Conservation (phyloP, 331 rosid species). For the Pyrus hybrid region DNA sequence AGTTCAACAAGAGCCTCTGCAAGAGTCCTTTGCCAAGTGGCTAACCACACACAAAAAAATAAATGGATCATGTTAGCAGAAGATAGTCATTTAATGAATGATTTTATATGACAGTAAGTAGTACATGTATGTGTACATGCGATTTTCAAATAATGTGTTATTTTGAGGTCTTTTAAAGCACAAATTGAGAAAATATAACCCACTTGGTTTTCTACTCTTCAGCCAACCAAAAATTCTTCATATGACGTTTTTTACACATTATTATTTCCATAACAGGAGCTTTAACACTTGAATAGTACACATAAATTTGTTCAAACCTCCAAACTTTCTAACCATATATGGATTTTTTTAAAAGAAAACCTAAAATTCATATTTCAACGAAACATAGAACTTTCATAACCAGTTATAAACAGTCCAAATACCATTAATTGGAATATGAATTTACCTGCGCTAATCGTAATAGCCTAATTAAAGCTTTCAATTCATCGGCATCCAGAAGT, state of each 20-base stretch:
- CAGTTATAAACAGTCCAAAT: not conserved
- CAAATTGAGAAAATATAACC: not conserved
- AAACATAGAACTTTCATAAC: too few species aligned
- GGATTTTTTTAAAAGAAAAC: not conserved
- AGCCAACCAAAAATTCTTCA: too few species aligned
- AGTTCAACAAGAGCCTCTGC: constrained; percentile 88
- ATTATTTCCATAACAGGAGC: too few species aligned
- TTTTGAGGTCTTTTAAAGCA: not conserved
- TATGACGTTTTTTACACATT: not conserved
- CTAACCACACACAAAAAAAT: constrained; percentile 31
- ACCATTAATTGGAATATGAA: not conserved
- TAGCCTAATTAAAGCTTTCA: constrained; percentile 86
- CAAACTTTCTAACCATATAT: not conserved
- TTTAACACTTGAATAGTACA: too few species aligned
- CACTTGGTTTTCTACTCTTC: not conserved
- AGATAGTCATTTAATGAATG: not conserved
- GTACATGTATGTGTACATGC: not conserved
- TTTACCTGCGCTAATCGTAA: constrained; percentile 88
- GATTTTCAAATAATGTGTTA: not conserved
- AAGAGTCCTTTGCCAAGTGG: constrained; percentile 98
- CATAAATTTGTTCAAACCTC: too few species aligned
- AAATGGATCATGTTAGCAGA: constrained; percentile 7
- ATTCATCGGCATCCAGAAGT: constrained; percentile 69
- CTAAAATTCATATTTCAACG: too few species aligned
- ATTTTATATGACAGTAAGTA: not conserved